Evolutionary conservation across 1,139 yeast species (phyloP).

Genomic region (Candida gigantensis): DNA sequence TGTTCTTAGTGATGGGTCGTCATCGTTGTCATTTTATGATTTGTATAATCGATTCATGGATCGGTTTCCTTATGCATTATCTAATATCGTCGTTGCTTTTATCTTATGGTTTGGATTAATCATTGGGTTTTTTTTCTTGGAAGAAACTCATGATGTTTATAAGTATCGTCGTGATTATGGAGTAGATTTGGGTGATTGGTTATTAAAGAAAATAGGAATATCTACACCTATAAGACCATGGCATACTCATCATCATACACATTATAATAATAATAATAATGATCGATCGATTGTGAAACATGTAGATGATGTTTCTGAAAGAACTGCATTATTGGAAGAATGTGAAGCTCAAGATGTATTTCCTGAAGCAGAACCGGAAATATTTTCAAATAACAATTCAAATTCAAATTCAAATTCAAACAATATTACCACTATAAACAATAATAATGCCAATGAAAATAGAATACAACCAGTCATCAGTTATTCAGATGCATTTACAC

Average conservation of each 20-base stretch:
- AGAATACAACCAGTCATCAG: too few species aligned
- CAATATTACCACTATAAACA: too few species aligned
- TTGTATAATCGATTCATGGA: slow-evolving; percentile 32
- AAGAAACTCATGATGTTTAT: slow-evolving; percentile 56
- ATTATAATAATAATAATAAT: not conserved
- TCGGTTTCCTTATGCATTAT: slow-evolving; percentile 58
- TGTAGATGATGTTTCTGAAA: slow-evolving; percentile 6
- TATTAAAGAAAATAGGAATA: slow-evolving; percentile 36
- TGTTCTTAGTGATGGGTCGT: too few species aligned
- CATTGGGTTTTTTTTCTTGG: slow-evolving; percentile 53
- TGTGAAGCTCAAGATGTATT: slow-evolving; percentile 4
- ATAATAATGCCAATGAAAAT: too few species aligned
- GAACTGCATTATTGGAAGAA: slow-evolving; percentile 6
- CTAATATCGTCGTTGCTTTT: slow-evolving; percentile 55
- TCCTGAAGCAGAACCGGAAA: slow-evolving; percentile 8
- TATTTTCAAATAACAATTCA: slow-evolving; percentile 13
- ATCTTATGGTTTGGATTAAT: slow-evolving; percentile 41
- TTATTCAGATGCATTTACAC: slow-evolving; percentile 21
- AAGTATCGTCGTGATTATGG: slow-evolving; percentile 51
- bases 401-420: slow-evolving; percentile 18
- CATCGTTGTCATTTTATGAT: too few species aligned
- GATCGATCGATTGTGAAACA: too few species aligned
- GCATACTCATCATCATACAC: slow-evolving; percentile 25
- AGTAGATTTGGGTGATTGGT: slow-evolving; percentile 51
- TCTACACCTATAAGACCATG: slow-evolving; percentile 36